phyloP scores from a whole-genome alignment of 2,329 filamentous ascomycete genomes.

The Pseudogymnoascus sp. region DNA sequence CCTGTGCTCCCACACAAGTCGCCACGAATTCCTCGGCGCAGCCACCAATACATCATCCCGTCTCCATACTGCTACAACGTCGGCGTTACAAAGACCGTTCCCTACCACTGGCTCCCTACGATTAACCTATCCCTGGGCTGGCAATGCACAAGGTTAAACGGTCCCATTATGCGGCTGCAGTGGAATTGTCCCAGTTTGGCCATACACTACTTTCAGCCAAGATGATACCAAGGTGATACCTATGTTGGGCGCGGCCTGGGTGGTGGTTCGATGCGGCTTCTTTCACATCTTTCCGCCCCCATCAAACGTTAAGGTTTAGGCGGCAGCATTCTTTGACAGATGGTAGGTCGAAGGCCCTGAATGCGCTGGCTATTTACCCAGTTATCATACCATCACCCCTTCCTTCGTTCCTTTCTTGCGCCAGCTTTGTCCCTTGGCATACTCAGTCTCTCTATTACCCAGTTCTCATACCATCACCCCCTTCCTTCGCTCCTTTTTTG shows the following conservation, averaged over 20 bases:
- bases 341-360: background rate
- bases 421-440: too few relatives aligned
- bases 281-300: background rate
- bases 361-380: background rate
- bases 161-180: background rate
- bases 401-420: too few relatives aligned
- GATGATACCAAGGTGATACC: background rate
- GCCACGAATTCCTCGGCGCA: background rate
- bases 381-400: too few relatives aligned
- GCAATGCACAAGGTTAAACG: background rate
- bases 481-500: too few relatives aligned
- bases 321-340: background rate
- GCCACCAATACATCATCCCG: background rate
- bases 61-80: background rate
- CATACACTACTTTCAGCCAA: background rate
- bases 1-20: background rate
- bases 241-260: background rate
- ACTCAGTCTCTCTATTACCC: background rate
- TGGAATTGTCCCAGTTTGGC: background rate
- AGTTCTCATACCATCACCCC: too few relatives aligned
- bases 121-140: background rate
- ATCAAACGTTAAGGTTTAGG: background rate
- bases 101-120: too few relatives aligned
- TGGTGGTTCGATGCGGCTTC: background rate
- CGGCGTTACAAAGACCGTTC: background rate